Evolutionary conservation across 768 basidiomycete species (phyloP), one percentile per base, ranked within the genome.

Genomic region (Kwoniella sp.): DNA sequence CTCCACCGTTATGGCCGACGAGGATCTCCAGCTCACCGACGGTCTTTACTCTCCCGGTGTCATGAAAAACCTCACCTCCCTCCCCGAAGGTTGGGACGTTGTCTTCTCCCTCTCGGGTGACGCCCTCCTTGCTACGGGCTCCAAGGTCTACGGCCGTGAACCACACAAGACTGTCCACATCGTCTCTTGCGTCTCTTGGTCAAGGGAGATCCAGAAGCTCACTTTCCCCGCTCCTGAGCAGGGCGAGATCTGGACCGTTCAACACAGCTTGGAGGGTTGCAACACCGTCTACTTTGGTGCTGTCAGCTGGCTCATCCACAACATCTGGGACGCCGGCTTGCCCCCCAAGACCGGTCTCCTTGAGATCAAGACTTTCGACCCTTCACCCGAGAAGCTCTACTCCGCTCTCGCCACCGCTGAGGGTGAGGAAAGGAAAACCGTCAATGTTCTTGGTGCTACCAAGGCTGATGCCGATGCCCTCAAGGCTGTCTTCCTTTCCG

Each of bases 171-270:
- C 90, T 60, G 84, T 93, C 59, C 92, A 97, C 78, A 82, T 97
- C 46, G 93, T 98, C 75, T 93, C 98, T 79, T 90, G 95, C 70
- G 84, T 90, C 74, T 86, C 86, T 65, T 84, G 87, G 30, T 83
- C 88, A 33, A 88, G 95, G 25, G 92, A 98, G 80, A 81, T 85
- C 33, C 86, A 89, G 1, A 85, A 87, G 58, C 73, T 83, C 33
- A 80, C 86, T 37, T 70, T 79, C 26, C 83, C 83, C 9, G 58
- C 84, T 1, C 70, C 83, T 17, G 67, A 79, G 4, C 64, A 77
- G 0, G 80, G 81, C 24, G 71, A 78, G 0, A 68, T 78, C 22
- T 87, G 1, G 85, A 19, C 79, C 88, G 21, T 83, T 26, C 66
- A 58, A 37, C 37, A 52, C 24, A 63, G 70, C 67, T 67, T 76